Evolutionary conservation across 371 early-diverging fungal species (phyloP), one percentile per base, ranked within the genome.

Genomic region (Lichtheimia hyalospora): DNA sequence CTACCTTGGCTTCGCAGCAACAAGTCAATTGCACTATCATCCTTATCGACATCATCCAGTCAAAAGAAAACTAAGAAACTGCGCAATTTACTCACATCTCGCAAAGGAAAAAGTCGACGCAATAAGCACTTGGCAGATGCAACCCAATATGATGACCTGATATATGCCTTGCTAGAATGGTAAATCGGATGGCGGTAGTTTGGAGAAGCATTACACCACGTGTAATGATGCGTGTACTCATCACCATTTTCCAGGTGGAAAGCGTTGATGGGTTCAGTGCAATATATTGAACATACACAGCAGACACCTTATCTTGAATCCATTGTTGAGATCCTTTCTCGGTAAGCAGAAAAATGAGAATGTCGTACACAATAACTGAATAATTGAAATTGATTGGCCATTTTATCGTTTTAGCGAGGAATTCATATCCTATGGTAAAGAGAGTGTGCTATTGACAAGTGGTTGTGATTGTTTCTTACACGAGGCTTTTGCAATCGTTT

Each of bases 321-420:
- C 43, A 49, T 64, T 51, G 56, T 64, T 12, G 64, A 59, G 20
- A 64, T 64, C 27, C 44, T 64, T 4, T 58, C 60, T 28, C 52
- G 59, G 64, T 64, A 64, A 24, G 50, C 18, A 43, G 42, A 53
- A 25, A 25, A 15, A 39, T 21, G 23, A 2, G 5, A 49, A 24
- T 21, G 49, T 20, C 18, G 49, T 12, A 20, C 55, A 53, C 20
- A 49, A 46, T 57, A 57, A 57, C 20, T 43, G 44, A 15, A 48
- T 54, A 39, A 49, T 60, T 43, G 12, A 13, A 44, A 51, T 27
- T 51, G 23, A 51, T 15, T 51, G 14, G 28, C 12, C 23, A 24
- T 23, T 48, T 54, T 44, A 23, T 59, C 42, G 43, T 46, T 55
- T 20, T 49, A 64, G 64, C 0, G 27, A 58, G 5, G 60, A 60